phyloP scores from a whole-genome alignment of 2,329 filamentous ascomycete species.

The Alternaria sp. region DNA sequence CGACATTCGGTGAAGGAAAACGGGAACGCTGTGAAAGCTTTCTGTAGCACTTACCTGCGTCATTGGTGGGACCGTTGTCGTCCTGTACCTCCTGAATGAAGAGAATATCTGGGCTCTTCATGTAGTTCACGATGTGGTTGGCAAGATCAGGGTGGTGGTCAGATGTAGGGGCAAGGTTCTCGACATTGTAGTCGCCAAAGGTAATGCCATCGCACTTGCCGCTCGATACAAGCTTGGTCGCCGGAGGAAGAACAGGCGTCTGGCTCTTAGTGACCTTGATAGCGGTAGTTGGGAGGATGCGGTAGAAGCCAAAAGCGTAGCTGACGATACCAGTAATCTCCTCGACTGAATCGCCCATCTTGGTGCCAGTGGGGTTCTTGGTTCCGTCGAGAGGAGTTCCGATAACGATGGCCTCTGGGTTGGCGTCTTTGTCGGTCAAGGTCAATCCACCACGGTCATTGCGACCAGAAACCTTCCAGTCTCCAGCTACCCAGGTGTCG shows the following conservation, averaged over 20 bases:
- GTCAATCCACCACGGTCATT: conserved; percentile 71
- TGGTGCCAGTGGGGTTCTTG: conserved; percentile 63
- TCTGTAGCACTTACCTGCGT: conserved; percentile 55
- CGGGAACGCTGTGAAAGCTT: background rate
- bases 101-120: conserved; percentile 68
- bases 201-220: conserved; percentile 67
- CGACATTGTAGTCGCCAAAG: conserved; percentile 71
- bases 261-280: conserved; percentile 56
- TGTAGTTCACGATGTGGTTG: conserved; percentile 67
- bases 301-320: conserved; percentile 72
- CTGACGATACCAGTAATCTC: conserved; percentile 73
- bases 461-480: conserved; percentile 67
- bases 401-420: conserved; percentile 72
- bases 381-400: conserved; percentile 70
- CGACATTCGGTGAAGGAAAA: background rate
- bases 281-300: conserved; percentile 68
- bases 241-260: conserved; percentile 55
- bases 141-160: conserved; percentile 65
- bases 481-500: conserved; percentile 72
- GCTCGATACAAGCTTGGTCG: conserved; percentile 61
- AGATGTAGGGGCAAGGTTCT: conserved; percentile 68
- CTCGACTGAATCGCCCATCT: conserved; percentile 68
- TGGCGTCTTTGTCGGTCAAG: conserved; percentile 65
- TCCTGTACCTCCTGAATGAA: conserved; percentile 77
- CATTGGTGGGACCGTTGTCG: conserved; percentile 65